phyloP scores from a whole-genome alignment of 345 rosid species.

The Lepidium didymum region DNA sequence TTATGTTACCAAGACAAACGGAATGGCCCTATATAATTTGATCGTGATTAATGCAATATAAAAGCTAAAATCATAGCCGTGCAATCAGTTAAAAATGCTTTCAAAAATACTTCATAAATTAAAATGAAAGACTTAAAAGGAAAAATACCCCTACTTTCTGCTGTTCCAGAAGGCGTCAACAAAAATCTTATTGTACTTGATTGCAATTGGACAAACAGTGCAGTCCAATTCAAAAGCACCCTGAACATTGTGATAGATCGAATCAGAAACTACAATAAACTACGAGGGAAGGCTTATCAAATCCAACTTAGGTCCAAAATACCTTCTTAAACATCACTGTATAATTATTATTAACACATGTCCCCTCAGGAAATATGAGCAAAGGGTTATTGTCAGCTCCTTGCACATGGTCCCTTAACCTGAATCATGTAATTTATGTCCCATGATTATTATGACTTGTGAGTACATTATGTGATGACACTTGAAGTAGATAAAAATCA shows the following conservation, averaged over 20 bases:
- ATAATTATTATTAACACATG: slow-evolving; percentile 92
- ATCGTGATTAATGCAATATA: neutral
- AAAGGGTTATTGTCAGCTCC: slow-evolving; percentile 91
- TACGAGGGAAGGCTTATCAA: neutral
- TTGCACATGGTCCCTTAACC: slow-evolving; percentile 87
- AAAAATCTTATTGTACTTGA: slow-evolving; percentile 93
- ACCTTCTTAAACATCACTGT: slow-evolving; percentile 99
- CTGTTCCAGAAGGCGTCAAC: slow-evolving; percentile 99
- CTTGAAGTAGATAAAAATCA: neutral
- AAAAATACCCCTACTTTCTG: slow-evolving; percentile 59
- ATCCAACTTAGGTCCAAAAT: neutral
- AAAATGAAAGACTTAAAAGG: neutral
- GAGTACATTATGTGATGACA: neutral
- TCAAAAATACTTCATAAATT: neutral
- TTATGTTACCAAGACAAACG: slow-evolving; percentile 4
- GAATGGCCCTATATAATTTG: neutral
- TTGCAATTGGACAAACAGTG: slow-evolving; percentile 93
- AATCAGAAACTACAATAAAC: neutral
- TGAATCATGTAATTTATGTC: slow-evolving; percentile 33
- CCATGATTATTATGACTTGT: slow-evolving; percentile 13
- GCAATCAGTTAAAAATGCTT: neutral
- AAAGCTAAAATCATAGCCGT: neutral
- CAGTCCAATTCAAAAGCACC: slow-evolving; percentile 97
- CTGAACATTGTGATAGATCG: slow-evolving; percentile 36
- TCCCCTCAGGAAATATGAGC: slow-evolving; percentile 98